A percentile compares a stretch with the other conserved stretches of the same genome.
Conservation (phyloP, 768 basidiomycete species). For the Agrocybe pediades region DNA sequence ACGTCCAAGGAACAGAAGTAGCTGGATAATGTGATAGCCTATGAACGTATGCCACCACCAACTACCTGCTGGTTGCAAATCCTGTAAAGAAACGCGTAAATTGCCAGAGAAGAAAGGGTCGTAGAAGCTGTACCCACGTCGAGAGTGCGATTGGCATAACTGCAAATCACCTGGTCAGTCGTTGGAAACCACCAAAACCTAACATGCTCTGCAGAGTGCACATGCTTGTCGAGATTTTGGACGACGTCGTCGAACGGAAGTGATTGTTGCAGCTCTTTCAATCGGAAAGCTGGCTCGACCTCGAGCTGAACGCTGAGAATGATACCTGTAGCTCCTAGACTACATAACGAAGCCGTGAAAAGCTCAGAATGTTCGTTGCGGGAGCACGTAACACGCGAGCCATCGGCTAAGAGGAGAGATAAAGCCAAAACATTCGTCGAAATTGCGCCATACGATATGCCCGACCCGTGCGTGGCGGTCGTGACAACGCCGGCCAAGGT, state of each 20-base stretch:
- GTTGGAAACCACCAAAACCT: conserved; percentile 96
- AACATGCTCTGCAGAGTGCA: conserved; percentile 79
- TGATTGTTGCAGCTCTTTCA: conserved; percentile 71
- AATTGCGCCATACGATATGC: conserved; percentile 76
- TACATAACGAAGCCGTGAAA: conserved; percentile 89
- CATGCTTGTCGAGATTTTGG: conserved; percentile 54
- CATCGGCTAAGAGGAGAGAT: conserved; percentile 76
- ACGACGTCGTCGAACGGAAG: conserved; percentile 66
- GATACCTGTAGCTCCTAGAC: conserved; percentile 88
- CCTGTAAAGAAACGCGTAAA: conserved; percentile 36
- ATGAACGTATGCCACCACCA: conserved; percentile 76
- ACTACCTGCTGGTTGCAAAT: conserved; percentile 47
- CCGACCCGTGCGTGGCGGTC: conserved; percentile 95
- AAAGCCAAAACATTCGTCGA: conserved; percentile 80
- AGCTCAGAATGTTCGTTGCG: conserved; percentile 65
- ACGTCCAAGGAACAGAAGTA: conserved; percentile 78
- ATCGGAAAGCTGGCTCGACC: conserved; percentile 80
- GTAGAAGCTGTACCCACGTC: conserved; percentile 52
- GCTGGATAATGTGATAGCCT: conserved; percentile 80
- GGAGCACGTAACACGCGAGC: conserved; percentile 68
- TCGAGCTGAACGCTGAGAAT: conserved; percentile 77
- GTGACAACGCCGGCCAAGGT: conserved; percentile 90
- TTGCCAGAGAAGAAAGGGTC: background rate
- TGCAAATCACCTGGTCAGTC: conserved; percentile 68
- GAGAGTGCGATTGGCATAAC: conserved; percentile 70